phyloP scores from a whole-genome alignment of 1,139 yeast species.

The Geotrichum fermentans region DNA sequence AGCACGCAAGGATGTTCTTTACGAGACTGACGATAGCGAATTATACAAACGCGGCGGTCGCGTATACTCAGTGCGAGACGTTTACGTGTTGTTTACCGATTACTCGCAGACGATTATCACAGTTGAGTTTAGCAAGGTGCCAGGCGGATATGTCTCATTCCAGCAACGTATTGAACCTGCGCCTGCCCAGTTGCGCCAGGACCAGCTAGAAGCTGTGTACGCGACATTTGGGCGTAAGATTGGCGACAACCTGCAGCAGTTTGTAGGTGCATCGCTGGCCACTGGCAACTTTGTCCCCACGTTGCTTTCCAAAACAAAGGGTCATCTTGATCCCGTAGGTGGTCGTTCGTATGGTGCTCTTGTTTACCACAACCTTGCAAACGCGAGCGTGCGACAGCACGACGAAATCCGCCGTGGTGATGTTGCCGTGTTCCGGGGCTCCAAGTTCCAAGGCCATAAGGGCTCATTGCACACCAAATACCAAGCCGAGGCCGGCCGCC shows the following conservation, averaged over 20 bases:
- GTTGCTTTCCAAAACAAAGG: conserved; percentile 25
- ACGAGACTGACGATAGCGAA: conserved; percentile 60
- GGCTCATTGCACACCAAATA: conserved; percentile 48
- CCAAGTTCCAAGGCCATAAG: conserved; percentile 66
- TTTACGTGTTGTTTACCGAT: conserved; percentile 69
- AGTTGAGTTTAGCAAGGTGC: conserved; percentile 44
- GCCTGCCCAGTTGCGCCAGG: conserved; percentile 42
- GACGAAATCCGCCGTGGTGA: conserved; percentile 82
- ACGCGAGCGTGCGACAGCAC: conserved; percentile 51
- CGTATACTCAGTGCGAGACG: conserved; percentile 54
- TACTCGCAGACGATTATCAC: conserved; percentile 59
- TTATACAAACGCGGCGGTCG: conserved; percentile 55
- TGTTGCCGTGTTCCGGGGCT: conserved; percentile 67
- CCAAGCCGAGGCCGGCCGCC: conserved; percentile 45
- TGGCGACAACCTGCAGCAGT: conserved; percentile 26
- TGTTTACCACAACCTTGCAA: conserved; percentile 58
- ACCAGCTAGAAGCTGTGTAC: conserved; percentile 50
- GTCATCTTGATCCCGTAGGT: conserved; percentile 55
- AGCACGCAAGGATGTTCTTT: conserved; percentile 43
- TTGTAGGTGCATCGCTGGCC: conserved; percentile 20
- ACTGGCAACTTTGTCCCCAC: conserved; percentile 33
- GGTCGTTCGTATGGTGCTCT: conserved; percentile 66
- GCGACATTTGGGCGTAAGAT: conserved; percentile 37
- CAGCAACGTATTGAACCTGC: conserved; percentile 44
- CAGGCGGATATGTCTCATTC: conserved; percentile 43